Evolutionary conservation across 352 stramenopile genomes (phyloP).

Genomic region (Saprolegnia diclina): DNA sequence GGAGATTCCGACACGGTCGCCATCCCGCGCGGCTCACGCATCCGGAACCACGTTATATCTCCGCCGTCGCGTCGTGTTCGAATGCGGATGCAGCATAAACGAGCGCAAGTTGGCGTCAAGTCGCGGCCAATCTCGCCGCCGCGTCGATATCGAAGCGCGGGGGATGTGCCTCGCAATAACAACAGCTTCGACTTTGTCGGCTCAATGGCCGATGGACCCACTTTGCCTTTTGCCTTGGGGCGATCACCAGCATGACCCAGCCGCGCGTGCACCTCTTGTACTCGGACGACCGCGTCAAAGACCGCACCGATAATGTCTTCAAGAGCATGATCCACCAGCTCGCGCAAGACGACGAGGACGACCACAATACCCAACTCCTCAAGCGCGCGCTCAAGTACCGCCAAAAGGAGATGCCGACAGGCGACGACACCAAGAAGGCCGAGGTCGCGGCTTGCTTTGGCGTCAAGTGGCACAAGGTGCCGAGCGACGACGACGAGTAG

Average conservation of each 20-base stretch:
- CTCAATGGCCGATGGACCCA: too few species aligned
- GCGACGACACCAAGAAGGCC: neutral
- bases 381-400: constrained; percentile 4
- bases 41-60: too few species aligned
- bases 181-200: too few species aligned
- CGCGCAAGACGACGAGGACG: neutral
- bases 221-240: neutral
- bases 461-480: constrained; percentile 4
- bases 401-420: neutral
- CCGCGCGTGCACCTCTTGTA: constrained; percentile 1
- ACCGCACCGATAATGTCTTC: constrained; percentile 1
- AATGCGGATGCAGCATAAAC: too few species aligned
- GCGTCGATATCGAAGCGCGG: too few species aligned
- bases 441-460: constrained; percentile 2
- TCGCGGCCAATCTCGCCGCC: too few species aligned
- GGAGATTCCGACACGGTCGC: too few species aligned
- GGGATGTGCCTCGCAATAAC: too few species aligned
- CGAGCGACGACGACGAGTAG: neutral
- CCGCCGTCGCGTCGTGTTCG: too few species aligned
- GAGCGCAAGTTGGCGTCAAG: too few species aligned
- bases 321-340: constrained; percentile 2
- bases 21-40: too few species aligned
- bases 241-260: neutral
- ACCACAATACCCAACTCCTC: constrained; percentile 1
- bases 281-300: constrained; percentile 10